A percentile compares a stretch with the other conserved stretches of the same genome.
phyloP scores from a whole-genome alignment of 208 protist genomes.

The Leishmania amazonensis region DNA sequence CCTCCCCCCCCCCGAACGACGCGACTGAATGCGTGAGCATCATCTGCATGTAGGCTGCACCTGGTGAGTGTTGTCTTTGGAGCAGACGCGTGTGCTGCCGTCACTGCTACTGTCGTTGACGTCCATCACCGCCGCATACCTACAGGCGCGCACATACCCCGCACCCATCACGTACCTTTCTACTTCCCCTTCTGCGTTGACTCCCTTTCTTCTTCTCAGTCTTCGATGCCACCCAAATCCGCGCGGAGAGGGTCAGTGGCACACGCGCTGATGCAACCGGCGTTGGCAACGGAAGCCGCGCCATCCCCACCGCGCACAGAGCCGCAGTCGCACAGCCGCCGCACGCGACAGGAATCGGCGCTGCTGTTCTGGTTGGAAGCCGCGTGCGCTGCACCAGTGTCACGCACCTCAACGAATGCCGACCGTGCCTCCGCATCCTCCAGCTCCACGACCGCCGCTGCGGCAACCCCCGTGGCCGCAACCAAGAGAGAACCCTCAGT shows the following conservation, averaged over 20 bases:
- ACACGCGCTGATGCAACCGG: neutral
- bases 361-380: slow-evolving; percentile 39
- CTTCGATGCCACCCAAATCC: slow-evolving; percentile 2
- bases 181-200: slow-evolving; percentile 1
- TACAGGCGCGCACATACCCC: neutral
- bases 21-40: neutral
- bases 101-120: neutral
- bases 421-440: neutral
- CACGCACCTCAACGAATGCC: neutral
- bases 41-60: neutral
- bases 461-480: neutral
- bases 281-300: neutral
- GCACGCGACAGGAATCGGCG: slow-evolving; percentile 16
- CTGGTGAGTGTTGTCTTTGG: slow-evolving; percentile 1
- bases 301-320: neutral
- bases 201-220: neutral
- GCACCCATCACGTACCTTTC: neutral
- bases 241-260: neutral
- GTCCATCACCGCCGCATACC: neutral
- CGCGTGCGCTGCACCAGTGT: slow-evolving; percentile 9
- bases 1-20: neutral
- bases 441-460: slow-evolving; percentile 1
- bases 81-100: neutral
- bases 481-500: neutral
- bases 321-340: neutral